Evolutionary conservation across 2,329 filamentous ascomycete species (phyloP).

Genomic region (Dactylellina drechsleri): DNA sequence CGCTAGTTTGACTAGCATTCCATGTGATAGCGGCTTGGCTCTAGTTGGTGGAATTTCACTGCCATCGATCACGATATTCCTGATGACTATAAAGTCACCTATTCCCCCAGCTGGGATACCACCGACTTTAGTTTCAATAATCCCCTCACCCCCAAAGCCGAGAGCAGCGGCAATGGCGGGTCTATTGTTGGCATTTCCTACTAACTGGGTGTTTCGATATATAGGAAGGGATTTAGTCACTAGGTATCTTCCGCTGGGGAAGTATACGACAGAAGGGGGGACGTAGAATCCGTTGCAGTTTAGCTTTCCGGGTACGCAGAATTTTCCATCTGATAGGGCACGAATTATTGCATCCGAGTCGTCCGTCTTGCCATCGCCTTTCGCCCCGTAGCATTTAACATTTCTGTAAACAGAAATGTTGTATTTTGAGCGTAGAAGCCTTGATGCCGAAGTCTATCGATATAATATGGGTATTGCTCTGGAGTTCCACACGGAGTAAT

Average conservation of each 20-base stretch:
- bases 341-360: constrained; percentile 26
- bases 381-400: constrained; percentile 32
- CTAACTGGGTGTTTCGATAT: constrained; percentile 21
- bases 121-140: constrained; percentile 20
- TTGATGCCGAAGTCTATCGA: constrained; percentile 23
- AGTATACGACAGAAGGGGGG: constrained; percentile 29
- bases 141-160: constrained; percentile 9
- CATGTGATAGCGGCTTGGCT: constrained; percentile 19
- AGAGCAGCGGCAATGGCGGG: constrained; percentile 10
- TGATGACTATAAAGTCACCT: constrained; percentile 24
- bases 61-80: constrained; percentile 2
- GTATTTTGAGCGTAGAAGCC: constrained; percentile 12
- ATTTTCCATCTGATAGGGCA: constrained; percentile 15
- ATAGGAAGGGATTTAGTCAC: constrained; percentile 20
- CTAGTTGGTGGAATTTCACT: neutral
- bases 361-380: constrained; percentile 29
- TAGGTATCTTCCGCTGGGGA: constrained; percentile 18
- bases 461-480: constrained; percentile 10
- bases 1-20: constrained; percentile 21
- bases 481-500: neutral
- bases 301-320: neutral
- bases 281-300: constrained; percentile 31
- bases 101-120: constrained; percentile 3
- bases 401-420: constrained; percentile 27
- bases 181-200: neutral